phyloP scores from a whole-genome alignment of 306 rosid species.

The Adenanthera pavonina region DNA sequence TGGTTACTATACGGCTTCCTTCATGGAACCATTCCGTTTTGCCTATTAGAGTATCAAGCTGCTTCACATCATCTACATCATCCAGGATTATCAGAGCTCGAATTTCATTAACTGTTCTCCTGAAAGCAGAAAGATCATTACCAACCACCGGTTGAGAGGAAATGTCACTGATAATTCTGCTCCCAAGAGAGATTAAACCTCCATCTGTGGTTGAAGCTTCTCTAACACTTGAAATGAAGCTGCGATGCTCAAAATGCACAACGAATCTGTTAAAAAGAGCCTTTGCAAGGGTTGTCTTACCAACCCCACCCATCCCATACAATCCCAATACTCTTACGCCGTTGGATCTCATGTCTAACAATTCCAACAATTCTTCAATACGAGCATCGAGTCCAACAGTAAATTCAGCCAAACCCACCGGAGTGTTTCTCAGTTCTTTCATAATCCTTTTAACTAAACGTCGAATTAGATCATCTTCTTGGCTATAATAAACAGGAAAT shows the following conservation, averaged over 20 bases:
- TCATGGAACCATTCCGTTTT: slow-evolving; percentile 54
- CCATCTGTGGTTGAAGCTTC: slow-evolving; percentile 42
- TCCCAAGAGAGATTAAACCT: slow-evolving; percentile 55
- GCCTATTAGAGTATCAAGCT: slow-evolving; percentile 48
- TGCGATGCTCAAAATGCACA: slow-evolving; percentile 41
- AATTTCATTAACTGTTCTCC: slow-evolving; percentile 29
- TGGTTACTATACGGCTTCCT: slow-evolving; percentile 63
- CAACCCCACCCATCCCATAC: slow-evolving; percentile 72
- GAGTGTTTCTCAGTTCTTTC: slow-evolving; percentile 43
- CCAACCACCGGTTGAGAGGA: background rate
- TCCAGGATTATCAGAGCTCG: slow-evolving; percentile 63
- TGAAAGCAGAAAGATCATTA: slow-evolving; percentile 35
- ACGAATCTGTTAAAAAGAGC: slow-evolving; percentile 58
- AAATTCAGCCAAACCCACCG: slow-evolving; percentile 44
- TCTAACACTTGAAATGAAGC: slow-evolving; percentile 61
- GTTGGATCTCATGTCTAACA: slow-evolving; percentile 50
- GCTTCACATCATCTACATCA: slow-evolving; percentile 58
- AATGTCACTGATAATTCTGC: slow-evolving; percentile 40
- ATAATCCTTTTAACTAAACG: slow-evolving; percentile 34
- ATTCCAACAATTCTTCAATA: slow-evolving; percentile 29
- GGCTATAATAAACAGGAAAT: slow-evolving; percentile 6
- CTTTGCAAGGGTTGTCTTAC: slow-evolving; percentile 77
- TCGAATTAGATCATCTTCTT: slow-evolving; percentile 30
- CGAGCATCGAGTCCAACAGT: slow-evolving; percentile 61
- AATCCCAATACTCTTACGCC: slow-evolving; percentile 53